phyloP scores from a whole-genome alignment of 345 rosid species.

The Lepidium sativum region DNA sequence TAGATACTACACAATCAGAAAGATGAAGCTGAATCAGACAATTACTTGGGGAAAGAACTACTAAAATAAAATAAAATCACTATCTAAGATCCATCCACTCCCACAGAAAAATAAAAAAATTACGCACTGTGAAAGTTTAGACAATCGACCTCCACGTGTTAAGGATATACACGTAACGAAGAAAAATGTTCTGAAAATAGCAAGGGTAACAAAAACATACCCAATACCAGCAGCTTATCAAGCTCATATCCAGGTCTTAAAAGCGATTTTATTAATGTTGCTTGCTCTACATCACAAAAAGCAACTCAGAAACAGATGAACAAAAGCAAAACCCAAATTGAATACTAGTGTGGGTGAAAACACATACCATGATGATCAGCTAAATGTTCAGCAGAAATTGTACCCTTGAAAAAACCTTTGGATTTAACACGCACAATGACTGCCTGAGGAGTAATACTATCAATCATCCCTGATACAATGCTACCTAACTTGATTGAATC shows the following conservation, averaged over 20 bases:
- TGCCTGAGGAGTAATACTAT: conserved; percentile 47
- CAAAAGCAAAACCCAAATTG: neutral
- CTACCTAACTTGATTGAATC: conserved; percentile 70
- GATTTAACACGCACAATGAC: conserved; percentile 50
- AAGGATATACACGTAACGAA: neutral
- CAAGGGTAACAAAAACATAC: conserved; percentile 31
- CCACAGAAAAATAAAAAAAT: neutral
- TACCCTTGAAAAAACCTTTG: conserved; percentile 60
- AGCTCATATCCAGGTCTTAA: conserved; percentile 78
- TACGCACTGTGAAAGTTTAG: neutral
- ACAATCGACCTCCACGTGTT: neutral
- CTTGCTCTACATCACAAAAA: conserved; percentile 50
- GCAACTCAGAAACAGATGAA: conserved; percentile 23
- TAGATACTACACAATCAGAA: neutral
- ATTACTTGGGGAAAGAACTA: neutral
- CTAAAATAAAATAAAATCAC: neutral
- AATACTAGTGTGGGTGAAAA: neutral
- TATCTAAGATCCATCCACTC: neutral
- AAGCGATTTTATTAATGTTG: conserved; percentile 50
- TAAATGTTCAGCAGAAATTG: conserved; percentile 68
- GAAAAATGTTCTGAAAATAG: conserved; percentile 1
- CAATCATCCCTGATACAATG: conserved; percentile 74
- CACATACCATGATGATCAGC: conserved; percentile 85
- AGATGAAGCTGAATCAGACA: neutral
- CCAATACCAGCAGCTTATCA: conserved; percentile 74